Evolutionary conservation across 2,329 filamentous ascomycete species (phyloP).

Genomic region (Neoarthrinium moseri): DNA sequence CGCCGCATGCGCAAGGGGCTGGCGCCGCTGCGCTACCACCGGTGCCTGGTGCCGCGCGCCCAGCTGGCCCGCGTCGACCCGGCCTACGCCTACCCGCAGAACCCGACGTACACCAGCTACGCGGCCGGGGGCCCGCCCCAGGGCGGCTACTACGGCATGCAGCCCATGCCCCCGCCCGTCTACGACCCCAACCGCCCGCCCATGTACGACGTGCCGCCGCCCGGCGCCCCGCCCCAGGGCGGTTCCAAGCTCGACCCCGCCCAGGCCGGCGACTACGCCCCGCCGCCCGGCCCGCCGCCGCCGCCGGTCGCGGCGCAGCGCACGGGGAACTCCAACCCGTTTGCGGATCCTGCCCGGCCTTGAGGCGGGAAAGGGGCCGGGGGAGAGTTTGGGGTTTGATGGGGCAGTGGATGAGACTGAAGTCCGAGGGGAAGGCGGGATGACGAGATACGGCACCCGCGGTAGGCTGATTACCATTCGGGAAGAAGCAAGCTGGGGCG

Average conservation of each 20-base stretch:
- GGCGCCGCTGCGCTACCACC: slow-evolving; percentile 66
- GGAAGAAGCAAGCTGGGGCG: too few relatives aligned
- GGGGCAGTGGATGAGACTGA: too few relatives aligned
- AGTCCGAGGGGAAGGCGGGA: too few relatives aligned
- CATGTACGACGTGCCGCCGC: slow-evolving; percentile 42
- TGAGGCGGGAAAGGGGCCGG: too few relatives aligned
- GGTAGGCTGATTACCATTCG: too few relatives aligned
- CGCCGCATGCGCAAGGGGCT: slow-evolving; percentile 64
- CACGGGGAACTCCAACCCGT: slow-evolving; percentile 13
- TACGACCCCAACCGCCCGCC: slow-evolving; percentile 60
- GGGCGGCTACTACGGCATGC: slow-evolving; percentile 45
- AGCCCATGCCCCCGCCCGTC: slow-evolving; percentile 54
- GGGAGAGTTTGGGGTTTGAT: too few relatives aligned
- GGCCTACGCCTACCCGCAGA: slow-evolving; percentile 44
- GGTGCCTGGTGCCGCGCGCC: slow-evolving; percentile 53
- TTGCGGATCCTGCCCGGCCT: slow-evolving; percentile 8
- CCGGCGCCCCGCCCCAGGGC: slow-evolving; percentile 37
- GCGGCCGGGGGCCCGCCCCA: slow-evolving; percentile 29
- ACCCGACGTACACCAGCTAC: slow-evolving; percentile 40
- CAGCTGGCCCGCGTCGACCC: slow-evolving; percentile 47
- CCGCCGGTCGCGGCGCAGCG: slow-evolving; percentile 31
- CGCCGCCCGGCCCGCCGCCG: slow-evolving; percentile 49
- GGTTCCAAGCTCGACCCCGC: slow-evolving; percentile 53
- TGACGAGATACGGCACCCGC: too few relatives aligned
- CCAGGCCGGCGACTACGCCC: slow-evolving; percentile 39